phyloP scores from a whole-genome alignment of 495 filamentous ascomycete species.

The Cairneyella variabilis region DNA sequence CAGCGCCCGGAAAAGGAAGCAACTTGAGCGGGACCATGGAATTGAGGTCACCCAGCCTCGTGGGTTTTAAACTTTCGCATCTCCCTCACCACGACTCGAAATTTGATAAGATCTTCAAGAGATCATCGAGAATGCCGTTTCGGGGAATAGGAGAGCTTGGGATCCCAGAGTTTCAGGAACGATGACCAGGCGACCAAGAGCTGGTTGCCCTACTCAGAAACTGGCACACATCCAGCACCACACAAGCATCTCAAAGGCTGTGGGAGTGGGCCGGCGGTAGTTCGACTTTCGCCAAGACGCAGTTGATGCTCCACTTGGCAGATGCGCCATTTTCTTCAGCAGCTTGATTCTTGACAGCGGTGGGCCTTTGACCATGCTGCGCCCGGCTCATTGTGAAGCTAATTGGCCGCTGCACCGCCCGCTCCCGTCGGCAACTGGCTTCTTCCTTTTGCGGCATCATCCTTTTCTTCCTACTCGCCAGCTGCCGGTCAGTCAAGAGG shows the following conservation, averaged over 20 bases:
- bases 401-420: background rate
- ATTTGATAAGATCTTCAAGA: background rate
- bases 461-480: constrained; percentile 9
- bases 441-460: background rate
- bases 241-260: too few relatives aligned
- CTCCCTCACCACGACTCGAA: too few relatives aligned
- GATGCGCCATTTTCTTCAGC: constrained; percentile 18
- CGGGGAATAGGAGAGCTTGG: background rate
- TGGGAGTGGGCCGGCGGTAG: constrained; percentile 8
- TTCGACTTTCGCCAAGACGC: constrained; percentile 4
- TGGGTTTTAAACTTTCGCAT: background rate
- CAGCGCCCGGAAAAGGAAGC: too few relatives aligned
- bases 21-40: too few relatives aligned
- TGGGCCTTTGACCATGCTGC: background rate
- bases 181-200: too few relatives aligned
- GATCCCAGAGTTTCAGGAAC: background rate
- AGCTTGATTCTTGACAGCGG: background rate
- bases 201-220: too few relatives aligned
- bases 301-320: too few relatives aligned
- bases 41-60: too few relatives aligned
- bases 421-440: background rate
- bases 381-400: background rate
- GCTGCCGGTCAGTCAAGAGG: constrained; percentile 6
- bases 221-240: too few relatives aligned
- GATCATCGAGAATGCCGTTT: constrained; percentile 1